Evolutionary conservation across 2,329 filamentous ascomycete species (phyloP).

Genomic region (Clarireedia monteithiana): DNA sequence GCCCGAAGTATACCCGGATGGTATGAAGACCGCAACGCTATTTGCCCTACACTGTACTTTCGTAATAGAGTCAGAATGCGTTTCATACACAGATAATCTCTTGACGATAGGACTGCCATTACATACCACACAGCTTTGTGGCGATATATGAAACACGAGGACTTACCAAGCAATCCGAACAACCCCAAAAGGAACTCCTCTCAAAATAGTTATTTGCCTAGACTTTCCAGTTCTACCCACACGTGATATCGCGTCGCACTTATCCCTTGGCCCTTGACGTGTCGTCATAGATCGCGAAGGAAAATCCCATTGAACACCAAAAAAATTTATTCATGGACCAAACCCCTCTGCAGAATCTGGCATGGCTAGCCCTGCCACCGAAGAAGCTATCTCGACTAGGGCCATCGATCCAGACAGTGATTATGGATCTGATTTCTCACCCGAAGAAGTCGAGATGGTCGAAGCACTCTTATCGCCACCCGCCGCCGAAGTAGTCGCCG

Average conservation of each 20-base stretch:
- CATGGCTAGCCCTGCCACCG: conserved; percentile 21
- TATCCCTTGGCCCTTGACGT: not conserved
- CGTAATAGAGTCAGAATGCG: too few relatives aligned
- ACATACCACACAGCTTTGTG: too few relatives aligned
- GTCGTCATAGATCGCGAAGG: not conserved
- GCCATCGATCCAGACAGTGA: conserved; percentile 37
- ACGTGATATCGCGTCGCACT: not conserved
- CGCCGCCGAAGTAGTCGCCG: conserved; percentile 29
- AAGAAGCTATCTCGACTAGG: not conserved
- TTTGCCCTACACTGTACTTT: too few relatives aligned
- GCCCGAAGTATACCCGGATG: too few relatives aligned
- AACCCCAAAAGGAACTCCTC: too few relatives aligned
- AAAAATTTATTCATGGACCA: conserved; percentile 10
- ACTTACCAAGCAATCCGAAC: too few relatives aligned
- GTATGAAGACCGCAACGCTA: too few relatives aligned
- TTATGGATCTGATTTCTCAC: conserved; percentile 56
- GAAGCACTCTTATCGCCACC: conserved; percentile 42
- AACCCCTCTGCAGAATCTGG: conserved; percentile 7
- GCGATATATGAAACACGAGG: too few relatives aligned
- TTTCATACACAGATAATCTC: too few relatives aligned
- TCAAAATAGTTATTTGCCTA: not conserved
- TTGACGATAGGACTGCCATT: too few relatives aligned
- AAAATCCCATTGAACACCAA: not conserved
- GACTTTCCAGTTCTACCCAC: not conserved
- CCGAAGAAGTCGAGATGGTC: conserved; percentile 47